Evolutionary conservation across 768 basidiomycete genomes (phyloP), one percentile per base, ranked within the genome.

Genomic region (Mycena maculata): DNA sequence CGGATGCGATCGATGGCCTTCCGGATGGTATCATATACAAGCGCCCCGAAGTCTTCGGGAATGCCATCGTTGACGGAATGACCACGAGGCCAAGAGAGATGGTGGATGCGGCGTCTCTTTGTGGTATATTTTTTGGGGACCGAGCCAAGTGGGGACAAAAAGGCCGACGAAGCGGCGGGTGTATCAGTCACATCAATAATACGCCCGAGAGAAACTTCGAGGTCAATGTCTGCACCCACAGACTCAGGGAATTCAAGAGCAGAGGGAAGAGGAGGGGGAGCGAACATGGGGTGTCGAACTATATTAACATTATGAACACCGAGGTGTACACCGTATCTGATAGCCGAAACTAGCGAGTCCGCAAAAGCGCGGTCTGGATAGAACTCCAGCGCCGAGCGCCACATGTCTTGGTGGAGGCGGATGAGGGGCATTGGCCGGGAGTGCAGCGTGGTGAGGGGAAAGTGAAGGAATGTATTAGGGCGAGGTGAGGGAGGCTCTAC

Each of bases 21-120:
- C 6, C 1, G 22, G 33, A 72, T 54, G 4, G 58, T 11, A 8
- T 72, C 72, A 47, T 72, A 71, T 0, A 50, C 49, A 4, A 72
- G 71, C 6, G 13, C 3, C 1, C 53, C 70, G 20, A 52, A 60
- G 25, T 44, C 54, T 0, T 33, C 49, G 2, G 70, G 65, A 12
- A 72, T 72, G 6, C 54, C 67, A 33, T 72, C 69, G 27, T 72
- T 72, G 41, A 72, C 47, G 10, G 71, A 72, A 7, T 30, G 25
- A 6, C 59, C 59, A 6, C 30, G 50, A 1, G 71, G 71, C 50
- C 47, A 71, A 6, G 69, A 72, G 5, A 72, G 53, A 42, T 72
- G 71, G 28, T 72, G 60, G 15, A 72, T 72, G 2, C 61, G 61
- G 8, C 69, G 42, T 0, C 41, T 38, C 31, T 72, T 71, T 2